Conservation (phyloP, 2,329 filamentous ascomycete genomes). For the Cordyceps javanica region DNA sequence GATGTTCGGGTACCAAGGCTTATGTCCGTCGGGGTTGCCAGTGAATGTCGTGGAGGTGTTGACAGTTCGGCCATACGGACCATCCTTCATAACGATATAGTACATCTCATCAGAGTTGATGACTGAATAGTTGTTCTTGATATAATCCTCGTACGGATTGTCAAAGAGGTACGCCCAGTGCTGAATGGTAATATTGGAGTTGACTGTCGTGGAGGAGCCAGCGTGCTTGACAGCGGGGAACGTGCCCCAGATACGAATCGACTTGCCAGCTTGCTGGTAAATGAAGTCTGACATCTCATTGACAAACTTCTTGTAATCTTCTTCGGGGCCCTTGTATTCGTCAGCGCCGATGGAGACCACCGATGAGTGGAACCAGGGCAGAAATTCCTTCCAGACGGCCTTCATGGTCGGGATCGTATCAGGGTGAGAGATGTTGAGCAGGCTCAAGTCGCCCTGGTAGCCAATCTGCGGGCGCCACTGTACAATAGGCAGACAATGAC, state of each 20-base stretch:
- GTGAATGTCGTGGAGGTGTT: conserved; percentile 35
- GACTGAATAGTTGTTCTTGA: conserved; percentile 19
- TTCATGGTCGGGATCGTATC: conserved; percentile 46
- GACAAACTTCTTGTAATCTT: conserved; percentile 43
- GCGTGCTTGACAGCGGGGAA: conserved; percentile 20
- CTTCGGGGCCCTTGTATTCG: conserved; percentile 42
- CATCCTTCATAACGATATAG: conserved; percentile 25
- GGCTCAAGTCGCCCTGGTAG: conserved; percentile 37
- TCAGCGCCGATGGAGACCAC: conserved; percentile 51
- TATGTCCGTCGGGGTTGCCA: conserved; percentile 15
- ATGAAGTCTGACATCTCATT: conserved; percentile 39
- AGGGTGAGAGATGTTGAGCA: conserved; percentile 39
- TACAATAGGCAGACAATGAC: conserved; percentile 48
- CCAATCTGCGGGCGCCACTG: conserved; percentile 55
- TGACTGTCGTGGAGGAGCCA: conserved; percentile 14
- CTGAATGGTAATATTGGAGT: conserved; percentile 20
- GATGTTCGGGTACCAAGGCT: conserved; percentile 19
- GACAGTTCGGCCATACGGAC: conserved; percentile 40
- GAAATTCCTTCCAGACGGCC: conserved; percentile 44
- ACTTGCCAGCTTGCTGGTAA: conserved; percentile 36
- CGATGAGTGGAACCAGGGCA: conserved; percentile 51
- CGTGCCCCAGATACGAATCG: conserved; percentile 46
- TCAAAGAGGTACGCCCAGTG: conserved; percentile 30
- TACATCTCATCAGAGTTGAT: conserved; percentile 21
- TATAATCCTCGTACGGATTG: conserved; percentile 18